These are phyloP conservation scores for Pycnococcus provasolii DNA, from an alignment of 139 green algal genomes.

Conservation along the genomic window DNA sequence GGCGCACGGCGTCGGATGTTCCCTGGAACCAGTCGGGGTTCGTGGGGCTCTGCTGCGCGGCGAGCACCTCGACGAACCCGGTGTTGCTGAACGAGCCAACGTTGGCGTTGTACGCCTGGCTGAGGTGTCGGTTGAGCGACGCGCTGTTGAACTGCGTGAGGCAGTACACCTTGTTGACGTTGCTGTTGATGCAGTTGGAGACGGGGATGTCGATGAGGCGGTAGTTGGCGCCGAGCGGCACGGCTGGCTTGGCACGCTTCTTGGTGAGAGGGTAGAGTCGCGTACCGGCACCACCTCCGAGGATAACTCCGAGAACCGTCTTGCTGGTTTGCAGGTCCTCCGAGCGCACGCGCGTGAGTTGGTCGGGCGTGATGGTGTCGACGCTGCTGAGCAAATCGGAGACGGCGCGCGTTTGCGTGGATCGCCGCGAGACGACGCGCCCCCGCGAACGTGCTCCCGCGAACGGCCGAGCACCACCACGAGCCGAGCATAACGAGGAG, in stretches of 20 bases:
- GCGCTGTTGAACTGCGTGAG: slow-evolving; percentile 99
- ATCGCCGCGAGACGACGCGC: too few species aligned
- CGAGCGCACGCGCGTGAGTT: not conserved
- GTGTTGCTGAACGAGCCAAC: slow-evolving; percentile 64
- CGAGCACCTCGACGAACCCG: slow-evolving; percentile 98
- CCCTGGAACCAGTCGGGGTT: slow-evolving; percentile 94
- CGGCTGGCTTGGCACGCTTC: slow-evolving; percentile 97
- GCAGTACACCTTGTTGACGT: slow-evolving; percentile 99
- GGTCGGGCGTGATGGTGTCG: not conserved
- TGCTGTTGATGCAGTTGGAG: slow-evolving; percentile 98
- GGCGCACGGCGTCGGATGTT: slow-evolving; percentile 93
- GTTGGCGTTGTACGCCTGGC: slow-evolving; percentile 89
- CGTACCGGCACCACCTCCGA: slow-evolving; percentile 89
- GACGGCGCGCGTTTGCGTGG: too few species aligned
- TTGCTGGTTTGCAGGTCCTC: slow-evolving; percentile 27
- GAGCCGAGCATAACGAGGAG: too few species aligned
- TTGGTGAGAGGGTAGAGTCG: slow-evolving; percentile 98
- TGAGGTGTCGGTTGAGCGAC: slow-evolving; percentile 95
- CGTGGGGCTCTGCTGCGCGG: slow-evolving; percentile 75
- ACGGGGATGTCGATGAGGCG: slow-evolving; percentile 99
- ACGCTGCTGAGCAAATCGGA: too few species aligned
- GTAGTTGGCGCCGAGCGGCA: slow-evolving; percentile 98
- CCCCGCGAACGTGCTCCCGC: too few species aligned
- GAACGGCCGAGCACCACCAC: too few species aligned
- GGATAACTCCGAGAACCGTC: slow-evolving; percentile 94